phyloP scores from a whole-genome alignment of 202 grass and related monocot genomes.

The Elaeis oleifera region DNA sequence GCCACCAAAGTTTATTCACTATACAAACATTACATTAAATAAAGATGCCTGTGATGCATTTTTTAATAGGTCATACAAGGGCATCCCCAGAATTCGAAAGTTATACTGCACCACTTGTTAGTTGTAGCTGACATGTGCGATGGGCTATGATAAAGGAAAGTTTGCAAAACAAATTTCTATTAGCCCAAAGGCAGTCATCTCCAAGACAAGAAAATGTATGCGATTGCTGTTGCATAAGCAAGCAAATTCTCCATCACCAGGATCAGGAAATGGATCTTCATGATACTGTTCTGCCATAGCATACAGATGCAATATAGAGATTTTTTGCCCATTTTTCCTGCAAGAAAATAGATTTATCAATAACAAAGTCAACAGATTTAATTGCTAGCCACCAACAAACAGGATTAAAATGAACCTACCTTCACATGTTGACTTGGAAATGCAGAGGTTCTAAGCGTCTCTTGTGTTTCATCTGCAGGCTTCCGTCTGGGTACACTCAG shows the following conservation, averaged over 20 bases:
- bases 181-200: constrained; percentile 14
- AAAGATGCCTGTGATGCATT: no score
- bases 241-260: background rate
- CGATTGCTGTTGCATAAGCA: no score
- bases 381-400: background rate
- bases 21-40: no score
- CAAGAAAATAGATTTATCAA: constrained; percentile 12
- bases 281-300: constrained; percentile 88
- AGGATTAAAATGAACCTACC: constrained; percentile 37
- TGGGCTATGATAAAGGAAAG: constrained; percentile 27
- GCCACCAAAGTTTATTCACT: no score
- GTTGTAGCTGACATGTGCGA: background rate
- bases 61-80: no score
- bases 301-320: constrained; percentile 74
- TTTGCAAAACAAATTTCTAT: constrained; percentile 26
- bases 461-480: constrained; percentile 79
- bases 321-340: constrained; percentile 98
- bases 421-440: constrained; percentile 98
- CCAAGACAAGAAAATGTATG: no score
- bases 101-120: no score
- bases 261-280: constrained; percentile 32
- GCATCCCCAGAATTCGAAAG: no score
- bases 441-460: constrained; percentile 89
- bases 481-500: constrained; percentile 88
- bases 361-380: background rate